Evolutionary conservation across 2,329 filamentous ascomycete genomes (phyloP).

Genomic region (Penicillium sp.): DNA sequence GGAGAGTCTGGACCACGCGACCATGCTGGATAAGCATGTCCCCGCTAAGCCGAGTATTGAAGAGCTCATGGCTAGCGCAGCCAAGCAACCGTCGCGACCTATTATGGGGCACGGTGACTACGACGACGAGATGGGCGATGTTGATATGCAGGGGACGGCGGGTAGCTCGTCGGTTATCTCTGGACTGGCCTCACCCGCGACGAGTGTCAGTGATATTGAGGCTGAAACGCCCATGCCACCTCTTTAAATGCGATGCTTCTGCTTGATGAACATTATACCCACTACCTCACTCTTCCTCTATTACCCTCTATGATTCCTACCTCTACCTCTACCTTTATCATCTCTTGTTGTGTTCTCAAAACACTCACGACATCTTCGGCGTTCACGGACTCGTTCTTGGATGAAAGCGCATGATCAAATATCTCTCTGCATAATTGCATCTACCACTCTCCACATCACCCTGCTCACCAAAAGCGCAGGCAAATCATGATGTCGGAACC

Average conservation of each 20-base stretch:
- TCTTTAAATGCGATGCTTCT: neutral
- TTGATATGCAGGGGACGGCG: conserved; percentile 33
- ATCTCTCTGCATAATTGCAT: conserved; percentile 14
- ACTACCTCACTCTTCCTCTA: neutral
- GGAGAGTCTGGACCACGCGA: conserved; percentile 76
- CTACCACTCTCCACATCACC: neutral
- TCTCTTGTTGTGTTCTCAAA: neutral
- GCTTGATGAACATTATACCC: neutral
- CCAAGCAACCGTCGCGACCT: conserved; percentile 34
- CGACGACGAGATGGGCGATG: conserved; percentile 38
- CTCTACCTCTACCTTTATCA: conserved; percentile 4
- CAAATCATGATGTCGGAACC: neutral
- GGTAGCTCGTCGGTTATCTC: conserved; percentile 43
- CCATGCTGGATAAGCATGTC: conserved; percentile 70
- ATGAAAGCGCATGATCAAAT: conserved; percentile 20
- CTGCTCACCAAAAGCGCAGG: neutral
- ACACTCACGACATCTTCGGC: conserved; percentile 15
- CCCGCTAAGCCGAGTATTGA: conserved; percentile 72
- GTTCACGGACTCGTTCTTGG: conserved; percentile 11
- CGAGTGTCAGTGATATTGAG: conserved; percentile 43
- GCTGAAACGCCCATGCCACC: conserved; percentile 33
- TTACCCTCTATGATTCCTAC: conserved; percentile 1
- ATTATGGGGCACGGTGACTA: conserved; percentile 24
- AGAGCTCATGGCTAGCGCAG: conserved; percentile 45
- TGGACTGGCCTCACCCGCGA: conserved; percentile 46